These are phyloP conservation scores for Solidago caesia DNA, from an alignment of 129 eudicot genomes.

Conservation along the genomic window DNA sequence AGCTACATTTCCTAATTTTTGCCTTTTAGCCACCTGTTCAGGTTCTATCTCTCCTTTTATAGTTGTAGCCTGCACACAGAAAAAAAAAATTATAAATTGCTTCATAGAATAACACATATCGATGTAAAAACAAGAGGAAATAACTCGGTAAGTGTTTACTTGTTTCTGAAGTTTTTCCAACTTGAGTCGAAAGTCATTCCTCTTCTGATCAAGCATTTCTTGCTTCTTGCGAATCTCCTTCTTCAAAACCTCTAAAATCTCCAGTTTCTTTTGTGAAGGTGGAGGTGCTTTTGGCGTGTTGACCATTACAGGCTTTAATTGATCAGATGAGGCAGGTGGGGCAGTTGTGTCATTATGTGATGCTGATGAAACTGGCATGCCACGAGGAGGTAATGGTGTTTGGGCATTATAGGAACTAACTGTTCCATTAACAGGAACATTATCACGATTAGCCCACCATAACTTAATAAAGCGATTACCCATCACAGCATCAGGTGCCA, in stretches of 20 bases:
- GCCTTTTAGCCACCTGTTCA: constrained; percentile 56
- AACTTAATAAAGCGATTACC: constrained; percentile 88
- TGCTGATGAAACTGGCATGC: constrained; percentile 35
- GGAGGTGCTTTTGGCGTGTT: constrained; percentile 57
- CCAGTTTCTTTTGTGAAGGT: constrained; percentile 69
- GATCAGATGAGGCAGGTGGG: constrained; percentile 44
- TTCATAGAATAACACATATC: constrained; percentile 14
- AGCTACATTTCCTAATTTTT: constrained; percentile 40
- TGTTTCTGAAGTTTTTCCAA: constrained; percentile 78
- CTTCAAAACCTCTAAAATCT: constrained; percentile 82
- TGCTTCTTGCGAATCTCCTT: constrained; percentile 93
- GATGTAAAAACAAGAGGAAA: neutral
- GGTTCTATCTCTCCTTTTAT: constrained; percentile 53
- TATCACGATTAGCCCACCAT: constrained; percentile 98
- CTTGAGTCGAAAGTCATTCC: constrained; percentile 66
- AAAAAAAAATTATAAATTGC: neutral
- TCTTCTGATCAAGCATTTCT: constrained; percentile 89
- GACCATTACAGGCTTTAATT: constrained; percentile 39
- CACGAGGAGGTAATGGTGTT: constrained; percentile 35
- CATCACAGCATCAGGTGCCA: constrained; percentile 99
- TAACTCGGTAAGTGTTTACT: constrained; percentile 33
- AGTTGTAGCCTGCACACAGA: constrained; percentile 62
- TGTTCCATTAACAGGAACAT: constrained; percentile 52
- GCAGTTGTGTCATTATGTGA: constrained; percentile 37
- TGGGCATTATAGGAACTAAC: constrained; percentile 36